Conservation (phyloP, 177 flowering plant species). For the Tripterygium wilfordii region DNA sequence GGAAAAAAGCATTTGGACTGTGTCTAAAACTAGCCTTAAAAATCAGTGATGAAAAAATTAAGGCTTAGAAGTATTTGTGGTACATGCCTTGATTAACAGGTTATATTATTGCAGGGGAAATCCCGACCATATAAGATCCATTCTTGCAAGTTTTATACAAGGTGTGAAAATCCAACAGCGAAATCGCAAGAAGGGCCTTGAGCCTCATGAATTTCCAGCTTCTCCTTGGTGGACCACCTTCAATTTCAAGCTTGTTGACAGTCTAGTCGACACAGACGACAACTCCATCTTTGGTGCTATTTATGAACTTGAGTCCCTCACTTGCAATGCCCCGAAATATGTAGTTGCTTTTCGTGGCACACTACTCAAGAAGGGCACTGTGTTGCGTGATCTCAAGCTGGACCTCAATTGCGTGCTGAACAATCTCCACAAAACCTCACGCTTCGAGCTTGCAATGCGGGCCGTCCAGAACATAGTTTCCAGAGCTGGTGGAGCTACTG, state of each 20-base stretch:
- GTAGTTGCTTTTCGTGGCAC: constrained; percentile 14
- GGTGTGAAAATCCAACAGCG: constrained; percentile 6
- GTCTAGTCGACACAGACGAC: not conserved
- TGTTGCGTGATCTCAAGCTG: constrained; percentile 1
- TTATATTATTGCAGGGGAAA: constrained; percentile 2
- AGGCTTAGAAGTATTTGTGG: too few relatives aligned
- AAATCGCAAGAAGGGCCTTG: constrained; percentile 5
- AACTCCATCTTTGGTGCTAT: constrained; percentile 7
- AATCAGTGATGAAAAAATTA: too few relatives aligned
- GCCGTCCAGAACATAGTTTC: constrained; percentile 4
- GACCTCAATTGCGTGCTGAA: constrained; percentile 1
- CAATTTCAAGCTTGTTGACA: not conserved
- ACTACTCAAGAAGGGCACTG: not conserved
- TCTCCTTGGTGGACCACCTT: constrained; percentile 8
- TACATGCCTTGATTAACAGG: too few relatives aligned
- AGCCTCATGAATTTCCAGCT: not conserved
- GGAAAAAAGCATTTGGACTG: too few relatives aligned
- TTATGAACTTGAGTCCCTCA: not conserved
- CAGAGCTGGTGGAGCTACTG: not conserved
- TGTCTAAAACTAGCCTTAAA: too few relatives aligned
- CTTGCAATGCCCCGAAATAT: not conserved
- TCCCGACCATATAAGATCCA: constrained; percentile 3
- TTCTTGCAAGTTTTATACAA: constrained; percentile 8
- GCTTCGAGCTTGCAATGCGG: constrained; percentile 8
- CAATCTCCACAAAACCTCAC: constrained; percentile 2